A percentile compares a stretch with the other conserved stretches of the same genome.
phyloP scores from a whole-genome alignment of 73 alveolate species.

The Breviolum minutum region DNA sequence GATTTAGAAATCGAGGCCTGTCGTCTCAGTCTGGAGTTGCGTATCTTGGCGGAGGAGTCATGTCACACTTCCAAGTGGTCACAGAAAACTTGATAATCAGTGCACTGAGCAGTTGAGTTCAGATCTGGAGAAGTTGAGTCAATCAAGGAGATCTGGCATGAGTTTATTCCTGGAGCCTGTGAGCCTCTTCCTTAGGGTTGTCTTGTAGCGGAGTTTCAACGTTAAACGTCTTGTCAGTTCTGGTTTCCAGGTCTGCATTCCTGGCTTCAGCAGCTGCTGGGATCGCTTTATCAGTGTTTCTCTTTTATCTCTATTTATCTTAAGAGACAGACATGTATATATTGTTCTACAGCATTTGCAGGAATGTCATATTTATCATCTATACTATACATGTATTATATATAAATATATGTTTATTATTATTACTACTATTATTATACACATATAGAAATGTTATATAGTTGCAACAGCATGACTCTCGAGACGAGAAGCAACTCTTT shows the following conservation, averaged over 20 bases:
- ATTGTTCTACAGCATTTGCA: too few relatives aligned
- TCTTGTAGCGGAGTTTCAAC: neutral
- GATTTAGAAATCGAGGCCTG: slow-evolving; percentile 29
- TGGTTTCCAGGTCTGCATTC: neutral
- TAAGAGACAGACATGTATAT: neutral
- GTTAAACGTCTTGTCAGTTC: neutral
- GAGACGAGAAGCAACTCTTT: neutral
- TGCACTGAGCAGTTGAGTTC: too few relatives aligned
- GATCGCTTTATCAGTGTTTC: neutral
- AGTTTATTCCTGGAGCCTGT: neutral
- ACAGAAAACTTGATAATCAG: too few relatives aligned
- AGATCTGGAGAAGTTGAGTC: neutral
- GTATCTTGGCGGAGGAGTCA: slow-evolving; percentile 10
- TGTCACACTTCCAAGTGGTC: neutral
- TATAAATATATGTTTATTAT: too few relatives aligned
- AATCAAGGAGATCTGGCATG: neutral
- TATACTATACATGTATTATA: too few relatives aligned
- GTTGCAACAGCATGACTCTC: neutral
- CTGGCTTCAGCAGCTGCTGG: slow-evolving; percentile 27
- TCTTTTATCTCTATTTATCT: too few relatives aligned
- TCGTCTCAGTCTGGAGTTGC: neutral
- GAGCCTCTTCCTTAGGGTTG: neutral
- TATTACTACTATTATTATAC: too few relatives aligned
- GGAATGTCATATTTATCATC: too few relatives aligned
- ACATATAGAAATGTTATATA: neutral